Base-by-base conservation (phyloP, 352 stramenopile genomes). In the Sclerospora graminicola region DNA sequence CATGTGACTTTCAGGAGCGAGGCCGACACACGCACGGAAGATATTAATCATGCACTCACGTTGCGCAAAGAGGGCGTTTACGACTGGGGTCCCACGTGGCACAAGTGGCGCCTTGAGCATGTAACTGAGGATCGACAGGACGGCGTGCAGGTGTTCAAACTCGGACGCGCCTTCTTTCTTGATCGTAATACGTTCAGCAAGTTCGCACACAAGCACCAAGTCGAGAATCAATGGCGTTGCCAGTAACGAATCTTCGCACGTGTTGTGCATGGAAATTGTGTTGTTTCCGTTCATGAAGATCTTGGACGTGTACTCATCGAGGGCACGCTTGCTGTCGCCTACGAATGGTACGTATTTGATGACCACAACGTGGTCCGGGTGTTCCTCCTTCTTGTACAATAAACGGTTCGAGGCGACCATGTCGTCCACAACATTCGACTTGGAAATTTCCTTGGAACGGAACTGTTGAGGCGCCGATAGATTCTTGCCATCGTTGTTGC, bases 181-280 rank as follows among this genome's bases (percentile, higher is more conserved):
- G 36, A 99, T 76, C 26, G 81, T 76, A 34, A 99, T 97, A 43
- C 96, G 93, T 70, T 98, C 87, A 13, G 89, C 96, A 8, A 99
- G 68, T 68, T 99, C 96, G 38, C 88, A 95, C 32, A 99, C 80
- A 33, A 99, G 90, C 15, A 99, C 89, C 23, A 99, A 76, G 64
- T 99, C 96, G 29, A 98, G 80, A 59, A 99, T 99, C 36, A 99
- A 60, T 26, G 96, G 96, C 48, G 94, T 96, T 19, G 96, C 96
- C 34, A 99, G 70, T 16, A 99, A 69, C 43, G 94, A 99, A 66
- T 99, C 96, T 63, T 99, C 96, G 71, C 96, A 99, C 45, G 95
- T 99, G 70, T 99, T 99, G 86, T 99, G 96, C 94, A 99, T 98
- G 20, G 94, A 94, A 68, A 99, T 99, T n/a, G 96, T 99, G 74